Percentiles rank a stretch among this genome's conserved stretches.
Conservation (phyloP, 1,284 basidiomycete species). For the Coniferiporia sulphurascens region DNA sequence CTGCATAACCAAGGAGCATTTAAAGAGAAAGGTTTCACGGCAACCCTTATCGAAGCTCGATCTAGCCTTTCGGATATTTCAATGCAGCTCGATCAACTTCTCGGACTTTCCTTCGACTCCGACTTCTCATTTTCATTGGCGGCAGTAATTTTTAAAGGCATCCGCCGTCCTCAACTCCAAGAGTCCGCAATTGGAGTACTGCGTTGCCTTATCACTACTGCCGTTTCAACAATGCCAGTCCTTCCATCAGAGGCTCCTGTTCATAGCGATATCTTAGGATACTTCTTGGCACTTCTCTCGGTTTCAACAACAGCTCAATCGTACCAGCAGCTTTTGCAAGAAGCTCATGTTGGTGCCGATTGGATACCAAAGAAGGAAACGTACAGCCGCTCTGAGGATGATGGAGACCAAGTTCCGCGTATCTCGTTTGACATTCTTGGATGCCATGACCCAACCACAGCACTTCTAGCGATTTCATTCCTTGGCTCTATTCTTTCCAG, state of each 20-base stretch:
- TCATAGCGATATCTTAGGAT: slow-evolving; percentile 63
- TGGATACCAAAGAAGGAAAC: slow-evolving; percentile 38
- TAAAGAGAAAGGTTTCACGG: slow-evolving; percentile 47
- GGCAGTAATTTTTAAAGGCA: slow-evolving; percentile 80
- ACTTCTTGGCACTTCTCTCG: slow-evolving; percentile 78
- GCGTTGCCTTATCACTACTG: slow-evolving; percentile 52
- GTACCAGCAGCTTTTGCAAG: slow-evolving; percentile 57
- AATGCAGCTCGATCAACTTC: slow-evolving; percentile 66
- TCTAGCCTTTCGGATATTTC: slow-evolving; percentile 62
- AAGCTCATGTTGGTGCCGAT: slow-evolving; percentile 51
- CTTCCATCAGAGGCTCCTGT: slow-evolving; percentile 40
- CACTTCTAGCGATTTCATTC: slow-evolving; percentile 73
- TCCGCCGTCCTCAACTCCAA: slow-evolving; percentile 63
- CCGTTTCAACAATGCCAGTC: slow-evolving; percentile 42
- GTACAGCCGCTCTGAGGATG: slow-evolving; percentile 36
- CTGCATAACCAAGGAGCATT: slow-evolving; percentile 60
- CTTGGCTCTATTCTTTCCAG: slow-evolving; percentile 70
- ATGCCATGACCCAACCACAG: slow-evolving; percentile 58
- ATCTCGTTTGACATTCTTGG: slow-evolving; percentile 59
- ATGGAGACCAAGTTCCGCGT: slow-evolving; percentile 46
- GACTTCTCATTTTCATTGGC: slow-evolving; percentile 81
- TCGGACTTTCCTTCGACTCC: slow-evolving; percentile 73
- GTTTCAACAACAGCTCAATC: slow-evolving; percentile 51
- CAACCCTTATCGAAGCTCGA: slow-evolving; percentile 63
- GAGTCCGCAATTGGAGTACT: slow-evolving; percentile 55